Evolutionary conservation across 31 red algal species (phyloP), one percentile per base, ranked within the genome.

Genomic region (Endocladia muricata): DNA sequence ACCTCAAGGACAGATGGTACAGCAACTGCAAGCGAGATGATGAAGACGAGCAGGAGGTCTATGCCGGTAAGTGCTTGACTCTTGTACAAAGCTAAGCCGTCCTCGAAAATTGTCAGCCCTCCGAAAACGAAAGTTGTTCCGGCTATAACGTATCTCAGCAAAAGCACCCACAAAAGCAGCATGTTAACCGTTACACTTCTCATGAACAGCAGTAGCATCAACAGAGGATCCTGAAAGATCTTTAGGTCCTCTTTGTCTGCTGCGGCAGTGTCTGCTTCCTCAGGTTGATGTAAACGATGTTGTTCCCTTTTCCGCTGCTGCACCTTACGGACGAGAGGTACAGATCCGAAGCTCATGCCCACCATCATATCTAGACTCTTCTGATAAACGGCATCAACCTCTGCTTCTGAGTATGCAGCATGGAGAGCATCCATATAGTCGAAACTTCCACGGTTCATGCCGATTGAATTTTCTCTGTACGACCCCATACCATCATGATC

Each of bases 111-210:
- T 44, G 41, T 29, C 23, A 93, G 30, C 11, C 44, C 37, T 41
- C 63, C 77, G 42, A 86, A 86, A 31, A 77, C 73, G 32, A 31
- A 68, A 11, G 76, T 71, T 37, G 65, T 68, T 11, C 82, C 90
- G 19, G 77, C 82, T 2, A 86, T 37, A 30, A 84, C 41, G 76
- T 82, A 85, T 33, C 90, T 68, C 22, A 70, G 17, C 42, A 93
- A 23, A 25, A 93, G 52, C 13, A 86, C 8, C 90, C 90, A 93
- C 30, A 93, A 41, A 19, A 93, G 51, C 59, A 77, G n/a, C 74
- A 93, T 93, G 69, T 93, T 93, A 19, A 82, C 69, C 11, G 90
- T 93, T 36, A 93, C 90, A 40, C 82, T 86, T 64, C 77, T 74
- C 68, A 93, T 73, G 71, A 82, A 93, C 32, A 93, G 70, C 28